phyloP scores from a whole-genome alignment of 306 rosid genomes.

The Cajanus cajan region DNA sequence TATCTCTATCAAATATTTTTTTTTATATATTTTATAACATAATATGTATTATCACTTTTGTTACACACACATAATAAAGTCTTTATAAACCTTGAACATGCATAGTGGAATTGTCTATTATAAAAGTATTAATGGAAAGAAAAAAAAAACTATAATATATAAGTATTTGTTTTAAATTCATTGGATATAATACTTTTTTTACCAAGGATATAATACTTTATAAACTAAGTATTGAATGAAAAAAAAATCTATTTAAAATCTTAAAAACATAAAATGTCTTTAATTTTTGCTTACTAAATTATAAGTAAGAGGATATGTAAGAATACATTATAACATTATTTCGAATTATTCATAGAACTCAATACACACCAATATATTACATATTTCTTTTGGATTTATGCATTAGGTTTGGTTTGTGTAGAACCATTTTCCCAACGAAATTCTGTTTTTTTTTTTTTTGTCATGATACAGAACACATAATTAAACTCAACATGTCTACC shows the following conservation, averaged over 20 bases:
- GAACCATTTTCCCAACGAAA: background rate
- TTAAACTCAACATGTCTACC: background rate
- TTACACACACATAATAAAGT: background rate
- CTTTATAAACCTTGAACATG: background rate
- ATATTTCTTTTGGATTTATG: background rate
- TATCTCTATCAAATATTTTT: background rate
- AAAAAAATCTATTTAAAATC: background rate
- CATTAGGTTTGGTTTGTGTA: background rate
- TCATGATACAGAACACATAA: background rate
- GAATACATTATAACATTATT: background rate
- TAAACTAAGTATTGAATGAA: background rate
- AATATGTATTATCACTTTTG: background rate
- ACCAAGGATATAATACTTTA: background rate
- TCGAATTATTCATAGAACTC: background rate
- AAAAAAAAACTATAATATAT: too few relatives aligned
- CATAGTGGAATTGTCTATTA: background rate
- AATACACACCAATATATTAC: too few relatives aligned
- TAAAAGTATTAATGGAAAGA: background rate
- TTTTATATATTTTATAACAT: too few relatives aligned
- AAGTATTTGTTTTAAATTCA: background rate
- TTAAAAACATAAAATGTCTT: too few relatives aligned
- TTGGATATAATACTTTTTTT: background rate
- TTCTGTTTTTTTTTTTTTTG: background rate
- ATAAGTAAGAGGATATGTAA: too few relatives aligned
- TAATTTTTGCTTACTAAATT: too few relatives aligned